These are phyloP conservation scores for Blastobotrys robertii DNA, from an alignment of 805 yeast genomes.

Conservation along the genomic window DNA sequence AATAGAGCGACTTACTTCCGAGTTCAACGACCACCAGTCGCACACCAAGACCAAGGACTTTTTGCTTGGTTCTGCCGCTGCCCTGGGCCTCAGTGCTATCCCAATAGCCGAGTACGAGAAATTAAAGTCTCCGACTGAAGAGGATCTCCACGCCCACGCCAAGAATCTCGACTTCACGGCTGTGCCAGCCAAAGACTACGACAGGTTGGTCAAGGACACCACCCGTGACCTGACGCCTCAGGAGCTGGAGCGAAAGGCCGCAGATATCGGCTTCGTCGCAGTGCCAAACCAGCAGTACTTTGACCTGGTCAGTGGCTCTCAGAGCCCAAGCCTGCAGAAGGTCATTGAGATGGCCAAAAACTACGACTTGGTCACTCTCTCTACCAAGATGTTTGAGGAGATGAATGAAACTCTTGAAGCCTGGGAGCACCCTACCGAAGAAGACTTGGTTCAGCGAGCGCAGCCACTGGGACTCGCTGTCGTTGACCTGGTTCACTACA, in stretches of 20 bases:
- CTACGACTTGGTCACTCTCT: conserved; percentile 23
- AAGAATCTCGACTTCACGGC: conserved; percentile 36
- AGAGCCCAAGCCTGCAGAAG: conserved; percentile 11
- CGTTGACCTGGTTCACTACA: conserved; percentile 26
- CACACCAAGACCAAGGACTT: conserved; percentile 2
- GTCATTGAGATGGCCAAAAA: conserved; percentile 5
- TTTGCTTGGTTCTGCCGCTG: conserved; percentile 5
- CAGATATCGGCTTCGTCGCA: conserved; percentile 13
- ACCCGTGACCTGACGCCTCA: conserved; percentile 13
- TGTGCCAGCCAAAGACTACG: background rate
- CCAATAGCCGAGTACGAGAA: conserved; percentile 11
- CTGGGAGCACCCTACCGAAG: conserved; percentile 9
- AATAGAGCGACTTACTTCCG: too few relatives aligned
- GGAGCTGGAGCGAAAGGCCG: conserved; percentile 11
- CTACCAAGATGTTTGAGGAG: conserved; percentile 8
- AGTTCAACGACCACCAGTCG: background rate
- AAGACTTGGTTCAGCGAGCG: conserved; percentile 16
- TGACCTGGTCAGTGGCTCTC: conserved; percentile 8
- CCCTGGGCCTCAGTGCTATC: conserved; percentile 12
- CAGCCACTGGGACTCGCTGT: conserved; percentile 25
- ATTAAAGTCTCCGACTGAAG: conserved; percentile 20
- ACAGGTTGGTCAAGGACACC: background rate
- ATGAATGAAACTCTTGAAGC: conserved; percentile 1
- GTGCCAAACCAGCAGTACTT: conserved; percentile 6
- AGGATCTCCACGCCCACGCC: conserved; percentile 30